Base-by-base conservation (phyloP, 768 basidiomycete species). In the Hypsizygus marmoreus region DNA sequence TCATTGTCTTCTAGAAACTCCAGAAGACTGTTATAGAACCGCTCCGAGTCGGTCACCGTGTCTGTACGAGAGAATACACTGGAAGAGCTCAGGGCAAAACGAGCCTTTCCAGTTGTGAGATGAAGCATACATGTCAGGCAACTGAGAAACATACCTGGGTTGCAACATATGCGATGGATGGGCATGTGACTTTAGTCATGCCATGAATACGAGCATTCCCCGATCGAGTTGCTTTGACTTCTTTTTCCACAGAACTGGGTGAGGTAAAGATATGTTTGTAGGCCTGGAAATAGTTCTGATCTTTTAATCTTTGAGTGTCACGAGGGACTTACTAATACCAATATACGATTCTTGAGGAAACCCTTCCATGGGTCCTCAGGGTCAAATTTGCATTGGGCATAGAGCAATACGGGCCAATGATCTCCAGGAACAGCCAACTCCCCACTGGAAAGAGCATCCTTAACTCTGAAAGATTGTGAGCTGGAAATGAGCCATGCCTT, bases 1-100 rank as follows among this genome's bases (percentile, higher is more conserved):
- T 59, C 60, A 11, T 34, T 25, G 40, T 59, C 56, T 4, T 52
- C 47, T n/a, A 54, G 29, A 6, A 61, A 39, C 6, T 57, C 52
- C 9, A 57, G 30, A 4, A 61, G 24, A 7, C 33, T 44, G 30
- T 20, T 41, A 26, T 61, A 61, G 37, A 58, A 62, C 9, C 29
- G 33, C 25, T 56, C 56, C 11, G 54, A 60, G 25, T 61, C 56
- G 0, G 60, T 58, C 1, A 47, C 36, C 1, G 44, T 45, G 29
- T 61, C 60, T 2, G 56, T 47, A 5, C 52, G 38, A 2, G 56
- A 55, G 32, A 61, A 61, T 1, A 54, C 51, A 1, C 39, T 13
- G 7, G 57, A 29, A 1, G 56, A 59, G 5, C 23, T 32, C 9
- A 61, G 38, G 9, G 56, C 43, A 49, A 61, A 59, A 2, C 51